These are phyloP conservation scores for Claviceps cyperi DNA, from an alignment of 2,329 filamentous ascomycete genomes.

Conservation along the genomic window DNA sequence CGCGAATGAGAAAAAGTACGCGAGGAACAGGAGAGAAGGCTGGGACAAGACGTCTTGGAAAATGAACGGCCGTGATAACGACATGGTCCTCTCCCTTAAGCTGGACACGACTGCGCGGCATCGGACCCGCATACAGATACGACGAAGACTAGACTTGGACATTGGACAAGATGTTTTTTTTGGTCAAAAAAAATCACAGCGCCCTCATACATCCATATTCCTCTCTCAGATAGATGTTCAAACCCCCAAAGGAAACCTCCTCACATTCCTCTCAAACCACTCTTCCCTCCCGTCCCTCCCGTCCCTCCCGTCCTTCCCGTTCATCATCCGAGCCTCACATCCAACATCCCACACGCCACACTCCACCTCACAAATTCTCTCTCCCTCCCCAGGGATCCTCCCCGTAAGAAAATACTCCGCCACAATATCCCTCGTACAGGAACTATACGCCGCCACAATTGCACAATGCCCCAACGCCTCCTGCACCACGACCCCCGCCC, in stretches of 20 bases:
- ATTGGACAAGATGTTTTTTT: no score
- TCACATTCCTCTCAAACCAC: background rate
- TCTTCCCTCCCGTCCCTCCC: background rate
- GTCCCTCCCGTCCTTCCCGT: background rate
- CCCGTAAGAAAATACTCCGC: slow-evolving; percentile 10
- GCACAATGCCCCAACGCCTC: slow-evolving; percentile 12
- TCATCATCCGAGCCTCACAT: background rate
- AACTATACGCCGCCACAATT: slow-evolving; percentile 5
- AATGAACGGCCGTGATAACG: no score
- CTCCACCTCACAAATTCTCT: slow-evolving; percentile 8
- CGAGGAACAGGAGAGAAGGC: no score
- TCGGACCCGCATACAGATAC: no score
- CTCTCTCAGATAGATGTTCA: background rate
- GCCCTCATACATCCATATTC: background rate
- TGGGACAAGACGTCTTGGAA: no score
- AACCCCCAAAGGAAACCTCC: slow-evolving; percentile 2
- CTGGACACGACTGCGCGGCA: no score
- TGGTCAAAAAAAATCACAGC: no score
- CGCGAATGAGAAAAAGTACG: no score
- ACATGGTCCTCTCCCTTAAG: no score
- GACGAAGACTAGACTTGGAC: no score
- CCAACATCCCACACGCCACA: slow-evolving; percentile 11
- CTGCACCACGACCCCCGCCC: slow-evolving; percentile 11
- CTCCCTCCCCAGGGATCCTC: slow-evolving; percentile 7
- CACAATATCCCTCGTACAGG: slow-evolving; percentile 8